Evolutionary conservation across 2,329 filamentous ascomycete genomes (phyloP).

Genomic region (Plenodomus lindquistii): DNA sequence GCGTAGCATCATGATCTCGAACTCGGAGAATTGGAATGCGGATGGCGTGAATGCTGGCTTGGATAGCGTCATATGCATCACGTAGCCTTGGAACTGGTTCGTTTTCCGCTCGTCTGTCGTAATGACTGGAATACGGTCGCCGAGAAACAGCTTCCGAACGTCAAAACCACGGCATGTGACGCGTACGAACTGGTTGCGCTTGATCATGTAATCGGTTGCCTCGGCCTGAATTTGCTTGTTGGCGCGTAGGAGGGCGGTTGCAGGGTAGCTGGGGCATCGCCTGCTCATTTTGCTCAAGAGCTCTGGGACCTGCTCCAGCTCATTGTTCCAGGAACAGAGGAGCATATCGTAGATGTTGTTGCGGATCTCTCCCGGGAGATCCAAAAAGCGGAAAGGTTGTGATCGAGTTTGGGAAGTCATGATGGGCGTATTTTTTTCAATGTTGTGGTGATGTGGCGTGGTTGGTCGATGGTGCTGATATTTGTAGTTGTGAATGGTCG

Average conservation of each 20-base stretch:
- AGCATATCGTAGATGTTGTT: slow-evolving; percentile 31
- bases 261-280: slow-evolving; percentile 21
- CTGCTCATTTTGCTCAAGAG: slow-evolving; percentile 20
- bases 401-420: slow-evolving; percentile 19
- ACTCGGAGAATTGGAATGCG: slow-evolving; percentile 21
- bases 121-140: slow-evolving; percentile 24
- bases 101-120: slow-evolving; percentile 19
- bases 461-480: slow-evolving; percentile 1
- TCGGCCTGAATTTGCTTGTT: slow-evolving; percentile 35
- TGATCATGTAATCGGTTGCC: slow-evolving; percentile 33
- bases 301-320: slow-evolving; percentile 18
- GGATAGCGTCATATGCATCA: slow-evolving; percentile 33
- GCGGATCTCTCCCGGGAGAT: slow-evolving; percentile 30
- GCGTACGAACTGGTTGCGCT: slow-evolving; percentile 32
- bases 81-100: slow-evolving; percentile 24
- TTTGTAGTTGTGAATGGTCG: slow-evolving; percentile 4
- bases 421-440: background rate
- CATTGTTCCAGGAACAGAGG: slow-evolving; percentile 30
- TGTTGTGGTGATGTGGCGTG: slow-evolving; percentile 1
- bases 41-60: slow-evolving; percentile 19
- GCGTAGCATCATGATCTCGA: slow-evolving; percentile 29
- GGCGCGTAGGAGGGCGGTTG: slow-evolving; percentile 24
- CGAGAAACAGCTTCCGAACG: slow-evolving; percentile 21
- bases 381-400: slow-evolving; percentile 29
- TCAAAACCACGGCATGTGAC: slow-evolving; percentile 29